A percentile compares a stretch with the other conserved stretches of the same genome.
These are phyloP conservation scores for Hypsizygus marmoreus DNA, from an alignment of 768 basidiomycete genomes.

Conservation along the genomic window DNA sequence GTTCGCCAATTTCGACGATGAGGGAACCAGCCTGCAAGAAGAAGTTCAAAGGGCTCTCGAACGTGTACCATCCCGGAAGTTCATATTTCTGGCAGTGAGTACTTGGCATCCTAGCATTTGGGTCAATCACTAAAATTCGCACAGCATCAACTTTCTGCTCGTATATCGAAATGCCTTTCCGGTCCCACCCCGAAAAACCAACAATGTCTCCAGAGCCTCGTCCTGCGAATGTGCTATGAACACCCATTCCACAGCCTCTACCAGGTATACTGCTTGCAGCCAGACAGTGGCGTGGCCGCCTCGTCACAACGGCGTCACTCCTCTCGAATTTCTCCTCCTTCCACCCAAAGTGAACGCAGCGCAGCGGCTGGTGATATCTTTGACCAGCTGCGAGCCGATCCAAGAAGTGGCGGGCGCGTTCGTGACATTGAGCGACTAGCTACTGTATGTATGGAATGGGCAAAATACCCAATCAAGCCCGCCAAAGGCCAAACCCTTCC, in stretches of 20 bases:
- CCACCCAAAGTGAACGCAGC: slow-evolving; percentile 58
- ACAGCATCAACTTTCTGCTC: slow-evolving; percentile 89
- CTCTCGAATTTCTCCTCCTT: slow-evolving; percentile 38
- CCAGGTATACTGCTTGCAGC: slow-evolving; percentile 78
- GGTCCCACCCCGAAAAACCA: slow-evolving; percentile 44
- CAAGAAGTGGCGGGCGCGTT: slow-evolving; percentile 39
- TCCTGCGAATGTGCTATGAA: slow-evolving; percentile 79
- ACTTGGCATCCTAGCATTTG: neutral
- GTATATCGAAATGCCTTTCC: slow-evolving; percentile 55
- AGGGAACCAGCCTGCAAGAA: slow-evolving; percentile 40
- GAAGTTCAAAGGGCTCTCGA: slow-evolving; percentile 47
- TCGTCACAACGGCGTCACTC: slow-evolving; percentile 44
- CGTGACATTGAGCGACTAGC: slow-evolving; percentile 61
- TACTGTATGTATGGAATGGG: slow-evolving; percentile 72
- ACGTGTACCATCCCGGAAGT: slow-evolving; percentile 81
- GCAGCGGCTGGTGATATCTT: slow-evolving; percentile 68
- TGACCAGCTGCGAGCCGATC: slow-evolving; percentile 48
- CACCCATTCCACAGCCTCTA: slow-evolving; percentile 95
- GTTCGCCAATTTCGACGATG: slow-evolving; percentile 83
- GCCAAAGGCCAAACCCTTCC: slow-evolving; percentile 20
- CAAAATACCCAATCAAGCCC: slow-evolving; percentile 55
- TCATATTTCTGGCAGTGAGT: slow-evolving; percentile 77
- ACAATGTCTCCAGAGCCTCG: slow-evolving; percentile 57
- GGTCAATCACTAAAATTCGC: neutral
- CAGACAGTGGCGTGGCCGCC: slow-evolving; percentile 24